Percentiles rank a stretch among this genome's conserved stretches.
phyloP scores from a whole-genome alignment of 345 rosid species.

The Syzygium grande region DNA sequence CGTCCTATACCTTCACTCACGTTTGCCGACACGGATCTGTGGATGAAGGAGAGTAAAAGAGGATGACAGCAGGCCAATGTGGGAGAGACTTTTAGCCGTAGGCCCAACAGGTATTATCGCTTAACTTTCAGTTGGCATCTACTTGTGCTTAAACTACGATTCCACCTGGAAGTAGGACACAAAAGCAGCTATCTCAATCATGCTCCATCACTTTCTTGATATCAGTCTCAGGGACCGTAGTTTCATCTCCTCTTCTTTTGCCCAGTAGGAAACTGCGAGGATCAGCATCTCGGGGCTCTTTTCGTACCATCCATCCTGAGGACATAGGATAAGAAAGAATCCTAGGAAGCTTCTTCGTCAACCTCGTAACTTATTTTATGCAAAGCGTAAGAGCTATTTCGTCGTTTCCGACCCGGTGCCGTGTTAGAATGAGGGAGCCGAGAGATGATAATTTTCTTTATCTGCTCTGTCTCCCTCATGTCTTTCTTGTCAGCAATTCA shows the following conservation, averaged over 20 bases:
- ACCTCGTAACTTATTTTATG: neutral
- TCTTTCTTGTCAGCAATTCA: neutral
- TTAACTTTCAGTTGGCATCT: neutral
- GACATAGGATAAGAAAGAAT: neutral
- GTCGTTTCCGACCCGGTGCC: neutral
- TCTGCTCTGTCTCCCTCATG: neutral
- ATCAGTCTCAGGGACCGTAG: neutral
- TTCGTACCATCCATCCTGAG: neutral
- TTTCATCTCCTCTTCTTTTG: neutral
- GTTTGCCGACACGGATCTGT: fast-evolving
- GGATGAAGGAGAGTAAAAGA: neutral
- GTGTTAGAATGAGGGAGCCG: neutral
- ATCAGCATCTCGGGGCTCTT: neutral
- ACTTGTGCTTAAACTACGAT: neutral
- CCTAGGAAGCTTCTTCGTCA: neutral
- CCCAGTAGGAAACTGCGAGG: neutral
- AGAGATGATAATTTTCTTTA: neutral
- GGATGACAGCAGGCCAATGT: neutral
- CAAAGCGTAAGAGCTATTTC: neutral
- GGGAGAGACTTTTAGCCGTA: neutral
- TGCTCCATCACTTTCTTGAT: neutral
- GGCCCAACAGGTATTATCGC: neutral
- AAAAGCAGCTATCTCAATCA: neutral
- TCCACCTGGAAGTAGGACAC: neutral
- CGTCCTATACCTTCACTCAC: neutral